Evolutionary conservation across 306 rosid species (phyloP), one percentile per base, ranked within the genome.

Genomic region (Amphicarpaea edgeworthii): DNA sequence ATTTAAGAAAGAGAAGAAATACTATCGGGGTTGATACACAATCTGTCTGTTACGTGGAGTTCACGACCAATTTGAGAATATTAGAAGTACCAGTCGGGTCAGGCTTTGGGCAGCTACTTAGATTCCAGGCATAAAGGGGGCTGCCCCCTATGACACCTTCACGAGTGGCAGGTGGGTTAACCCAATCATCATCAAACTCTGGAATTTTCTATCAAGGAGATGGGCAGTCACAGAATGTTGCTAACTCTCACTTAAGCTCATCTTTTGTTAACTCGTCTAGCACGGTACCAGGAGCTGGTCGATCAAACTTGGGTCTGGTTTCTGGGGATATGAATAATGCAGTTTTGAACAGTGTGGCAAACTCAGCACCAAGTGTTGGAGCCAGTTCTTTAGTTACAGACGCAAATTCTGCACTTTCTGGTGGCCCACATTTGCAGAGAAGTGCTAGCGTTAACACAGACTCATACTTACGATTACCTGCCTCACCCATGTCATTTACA

Each of bases 161-260:
- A 75, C 88, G 93, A 85, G 91, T 89, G 92, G 87, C 90, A 82
- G 98, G 97, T 82, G 98, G 97, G 75, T 87, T 92, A 88, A 84
- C 93, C 60, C 97, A 89, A 77, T 92, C 99, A 81, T 89, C 97
- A 34, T 85, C 93, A 55, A 84, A 88, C 83, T 96, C 98, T 78
- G 99, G 99, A 79, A 96, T 96, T 86, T 96, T 96, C 93, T 96
- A 86, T 81, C 99, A 96, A 87, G 99, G 97, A 83, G 96, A 92
- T 74, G 92, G 96, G 80, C 96, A 87, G 72, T 86, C 96, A 40
- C 94, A 89, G 70, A 88, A 82, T 85, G 69, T 86, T 68, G 89
- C 88, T 82, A 88, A 88, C 83, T 90, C 98, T 83, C 97, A 85
- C 89, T 86, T 95, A 83, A 89, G 90, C 86, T 88, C 97, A 9